Evolutionary conservation across 1,284 basidiomycete species (phyloP).

Genomic region (Rhodofomes roseus): DNA sequence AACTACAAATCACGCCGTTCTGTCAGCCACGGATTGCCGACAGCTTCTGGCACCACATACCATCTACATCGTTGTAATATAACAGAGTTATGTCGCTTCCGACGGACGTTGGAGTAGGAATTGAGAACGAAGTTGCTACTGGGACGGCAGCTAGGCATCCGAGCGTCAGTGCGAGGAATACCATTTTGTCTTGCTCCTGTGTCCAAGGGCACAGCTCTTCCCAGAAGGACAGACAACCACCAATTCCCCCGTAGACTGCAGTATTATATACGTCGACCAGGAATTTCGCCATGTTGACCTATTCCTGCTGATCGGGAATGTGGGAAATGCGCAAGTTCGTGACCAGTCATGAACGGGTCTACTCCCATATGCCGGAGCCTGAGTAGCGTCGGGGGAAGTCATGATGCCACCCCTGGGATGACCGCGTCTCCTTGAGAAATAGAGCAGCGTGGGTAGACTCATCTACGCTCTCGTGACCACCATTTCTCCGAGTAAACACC

Average conservation of each 20-base stretch:
- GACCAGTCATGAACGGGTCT: not conserved
- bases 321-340: not conserved
- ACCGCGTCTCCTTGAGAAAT: not conserved
- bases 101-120: conserved; percentile 14
- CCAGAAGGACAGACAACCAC: not conserved
- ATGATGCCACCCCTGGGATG: not conserved
- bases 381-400: not conserved
- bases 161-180: conserved; percentile 1
- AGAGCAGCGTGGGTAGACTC: too few relatives aligned
- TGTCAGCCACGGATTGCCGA: not conserved
- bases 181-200: not conserved
- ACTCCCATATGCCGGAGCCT: not conserved
- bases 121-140: conserved; percentile 8
- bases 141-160: conserved; percentile 3
- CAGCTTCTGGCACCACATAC: conserved; percentile 10
- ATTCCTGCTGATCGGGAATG: not conserved
- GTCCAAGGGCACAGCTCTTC: not conserved
- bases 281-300: not conserved
- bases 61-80: conserved; percentile 27
- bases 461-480: not conserved
- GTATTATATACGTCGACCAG: not conserved
- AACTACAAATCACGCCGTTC: conserved; percentile 9
- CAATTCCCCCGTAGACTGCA: not conserved
- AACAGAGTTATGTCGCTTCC: conserved; percentile 21
- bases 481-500: not conserved